phyloP scores from a whole-genome alignment of 352 stramenopile species.

The Aphanomyces stellatus region DNA sequence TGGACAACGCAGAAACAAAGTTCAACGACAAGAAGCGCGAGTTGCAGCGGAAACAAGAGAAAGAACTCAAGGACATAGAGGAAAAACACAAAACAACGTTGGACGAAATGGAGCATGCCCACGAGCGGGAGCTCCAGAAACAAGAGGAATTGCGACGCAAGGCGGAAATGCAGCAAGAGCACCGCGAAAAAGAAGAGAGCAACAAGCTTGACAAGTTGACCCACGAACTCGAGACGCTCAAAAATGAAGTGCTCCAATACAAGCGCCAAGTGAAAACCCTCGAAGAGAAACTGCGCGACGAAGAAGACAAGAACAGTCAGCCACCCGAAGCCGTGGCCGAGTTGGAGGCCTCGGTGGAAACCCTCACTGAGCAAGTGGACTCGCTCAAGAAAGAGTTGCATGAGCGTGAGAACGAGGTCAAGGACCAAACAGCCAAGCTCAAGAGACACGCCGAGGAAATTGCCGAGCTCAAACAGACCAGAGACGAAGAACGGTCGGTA shows the following conservation, averaged over 20 bases:
- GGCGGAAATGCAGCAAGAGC: constrained; percentile 19
- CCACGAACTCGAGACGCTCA: constrained; percentile 10
- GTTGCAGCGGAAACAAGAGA: constrained; percentile 26
- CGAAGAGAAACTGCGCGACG: constrained; percentile 8
- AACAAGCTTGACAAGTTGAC: constrained; percentile 20
- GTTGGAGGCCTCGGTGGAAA: constrained; percentile 3
- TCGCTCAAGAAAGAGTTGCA: not conserved
- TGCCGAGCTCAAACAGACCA: constrained; percentile 23
- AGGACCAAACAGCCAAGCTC: not conserved
- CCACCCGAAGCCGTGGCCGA: not conserved
- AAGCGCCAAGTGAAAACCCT: constrained; percentile 9
- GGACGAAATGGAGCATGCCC: constrained; percentile 34
- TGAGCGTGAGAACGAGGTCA: constrained; percentile 6
- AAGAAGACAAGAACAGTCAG: constrained; percentile 14
- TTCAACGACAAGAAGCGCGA: constrained; percentile 45
- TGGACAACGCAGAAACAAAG: constrained; percentile 44
- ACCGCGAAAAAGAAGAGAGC: constrained; percentile 3
- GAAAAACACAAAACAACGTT: constrained; percentile 35
- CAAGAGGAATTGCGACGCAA: constrained; percentile 29
- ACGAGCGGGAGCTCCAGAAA: constrained; percentile 30
- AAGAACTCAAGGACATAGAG: constrained; percentile 35
- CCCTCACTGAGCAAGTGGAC: not conserved
- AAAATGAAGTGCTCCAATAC: constrained; percentile 12
- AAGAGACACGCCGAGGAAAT: not conserved
- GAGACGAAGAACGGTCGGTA: constrained; percentile 7